Base-by-base conservation (phyloP, 2,329 filamentous ascomycete species). In the Botrytis tulipae region DNA sequence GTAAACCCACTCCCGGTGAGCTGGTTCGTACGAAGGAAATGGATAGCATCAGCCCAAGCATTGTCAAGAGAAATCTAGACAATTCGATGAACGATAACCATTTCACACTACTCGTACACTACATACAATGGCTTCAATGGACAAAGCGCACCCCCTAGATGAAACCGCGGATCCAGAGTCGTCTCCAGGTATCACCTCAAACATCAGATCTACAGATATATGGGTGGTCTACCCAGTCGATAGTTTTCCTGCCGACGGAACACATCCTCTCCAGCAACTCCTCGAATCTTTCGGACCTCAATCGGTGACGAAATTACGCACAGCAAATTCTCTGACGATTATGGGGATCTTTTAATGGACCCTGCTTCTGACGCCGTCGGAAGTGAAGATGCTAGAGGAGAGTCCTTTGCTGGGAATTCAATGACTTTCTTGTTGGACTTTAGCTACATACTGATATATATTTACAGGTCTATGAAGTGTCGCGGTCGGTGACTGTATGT, bases 311-410 rank as follows among this genome's bases (percentile, higher is more conserved):
- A 44, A 32, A 12, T 44, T 63, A 7, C 0, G 1, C 0, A 32
- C 1, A 0, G 0, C 1, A 20, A 6, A 1, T 42, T 32, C 25
- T 32, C 32, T 32, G n/a, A 42, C 22, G 25, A 1, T 6, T 6
- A 12, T 62, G 6, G 61, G 37, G 7, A 63, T 63, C 12, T 20
- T 42, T 25, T 63, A 1, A 44, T 63, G 61, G 61, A 29, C 14
- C 16, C 37, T 63, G 2, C 37, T 29, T 22, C 25, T 9, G 6
- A 63, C 16, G n/a, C 37, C 16, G 14, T 44, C 61, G 8, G 37
- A 63, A 6, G 37, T 44, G 37, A 63, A 63, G 60, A 20, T 42
- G 40, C 25, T 44, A 6, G 60, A 63, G 2, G 60, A 63, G 10
- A 63, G 12, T 20, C 0, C 60, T 20, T 3, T 42, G 60, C 37